A percentile compares a stretch with the other conserved stretches of the same genome.
Evolutionary conservation across 192 early-diverging fungal species (phyloP).

Genomic region (Coemansia sp.): DNA sequence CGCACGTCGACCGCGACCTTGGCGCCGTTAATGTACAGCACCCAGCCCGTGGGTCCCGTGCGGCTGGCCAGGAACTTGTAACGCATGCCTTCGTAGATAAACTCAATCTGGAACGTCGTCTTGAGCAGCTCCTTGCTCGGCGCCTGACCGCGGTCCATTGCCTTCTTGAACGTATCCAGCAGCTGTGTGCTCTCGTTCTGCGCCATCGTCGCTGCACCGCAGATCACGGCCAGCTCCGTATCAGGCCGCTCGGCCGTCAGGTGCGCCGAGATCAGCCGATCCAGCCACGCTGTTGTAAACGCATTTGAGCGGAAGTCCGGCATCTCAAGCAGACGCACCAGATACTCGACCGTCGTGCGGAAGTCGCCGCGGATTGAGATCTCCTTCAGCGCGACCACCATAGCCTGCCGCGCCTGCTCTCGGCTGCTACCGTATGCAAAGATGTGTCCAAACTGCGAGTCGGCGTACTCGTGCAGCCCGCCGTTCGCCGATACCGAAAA

Average conservation of each 20-base stretch:
- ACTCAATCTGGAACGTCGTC: constrained; percentile 78
- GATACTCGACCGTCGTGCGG: constrained; percentile 97
- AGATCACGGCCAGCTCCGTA: constrained; percentile 84
- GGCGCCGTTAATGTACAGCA: constrained; percentile 79
- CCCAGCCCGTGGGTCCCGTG: constrained; percentile 78
- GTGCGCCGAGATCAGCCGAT: constrained; percentile 85
- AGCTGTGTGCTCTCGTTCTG: constrained; percentile 64
- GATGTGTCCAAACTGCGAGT: constrained; percentile 98
- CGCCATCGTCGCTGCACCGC: constrained; percentile 88
- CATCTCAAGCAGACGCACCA: constrained; percentile 90
- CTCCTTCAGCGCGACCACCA: constrained; percentile 97
- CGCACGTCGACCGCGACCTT: constrained; percentile 82
- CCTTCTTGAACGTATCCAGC: constrained; percentile 70
- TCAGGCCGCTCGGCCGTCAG: constrained; percentile 91
- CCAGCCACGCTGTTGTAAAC: constrained; percentile 95
- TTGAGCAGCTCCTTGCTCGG: constrained; percentile 72
- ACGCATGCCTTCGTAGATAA: constrained; percentile 89
- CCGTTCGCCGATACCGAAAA: constrained; percentile 94
- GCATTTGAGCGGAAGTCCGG: constrained; percentile 84
- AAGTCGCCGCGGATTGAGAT: constrained; percentile 98
- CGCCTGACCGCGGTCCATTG: constrained; percentile 91
- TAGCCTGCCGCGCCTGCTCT: constrained; percentile 89
- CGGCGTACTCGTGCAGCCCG: constrained; percentile 98
- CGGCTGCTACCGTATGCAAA: constrained; percentile 96
- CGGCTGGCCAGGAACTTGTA: constrained; percentile 84